phyloP scores from a whole-genome alignment of 352 stramenopile genomes.

The Phytopythium mirpurense region DNA sequence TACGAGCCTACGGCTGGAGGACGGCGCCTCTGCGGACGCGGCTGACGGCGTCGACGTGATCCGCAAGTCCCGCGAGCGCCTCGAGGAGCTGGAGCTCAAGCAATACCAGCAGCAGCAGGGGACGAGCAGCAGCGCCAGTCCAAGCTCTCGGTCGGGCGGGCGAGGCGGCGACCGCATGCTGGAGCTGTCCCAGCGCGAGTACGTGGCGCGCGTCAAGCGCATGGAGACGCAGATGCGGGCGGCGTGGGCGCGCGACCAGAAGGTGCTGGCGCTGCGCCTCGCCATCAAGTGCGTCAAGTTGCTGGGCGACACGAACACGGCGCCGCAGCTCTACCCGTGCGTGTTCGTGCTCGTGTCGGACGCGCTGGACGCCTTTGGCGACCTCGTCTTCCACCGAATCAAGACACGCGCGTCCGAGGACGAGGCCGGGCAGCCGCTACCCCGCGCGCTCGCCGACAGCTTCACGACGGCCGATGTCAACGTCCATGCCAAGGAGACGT shows the following conservation, averaged over 20 bases:
- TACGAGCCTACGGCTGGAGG: slow-evolving; percentile 18
- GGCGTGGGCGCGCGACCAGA: slow-evolving; percentile 83
- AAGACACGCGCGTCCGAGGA: slow-evolving; percentile 53
- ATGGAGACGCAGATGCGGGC: slow-evolving; percentile 65
- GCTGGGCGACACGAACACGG: slow-evolving; percentile 66
- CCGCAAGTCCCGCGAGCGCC: slow-evolving; percentile 58
- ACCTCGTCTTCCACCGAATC: slow-evolving; percentile 85
- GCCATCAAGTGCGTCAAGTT: slow-evolving; percentile 90
- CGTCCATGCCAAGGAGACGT: slow-evolving; percentile 87
- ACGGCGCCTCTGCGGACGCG: slow-evolving; percentile 10
- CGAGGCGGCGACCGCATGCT: slow-evolving; percentile 32
- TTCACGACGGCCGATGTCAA: slow-evolving; percentile 83
- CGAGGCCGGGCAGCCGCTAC: slow-evolving; percentile 48
- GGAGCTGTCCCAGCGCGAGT: slow-evolving; percentile 82
- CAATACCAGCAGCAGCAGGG: slow-evolving; percentile 6
- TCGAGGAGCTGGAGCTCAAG: slow-evolving; percentile 56
- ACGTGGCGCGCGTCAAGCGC: slow-evolving; percentile 67
- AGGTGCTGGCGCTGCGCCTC: slow-evolving; percentile 85
- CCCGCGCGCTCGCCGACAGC: slow-evolving; percentile 42
- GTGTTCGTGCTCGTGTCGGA: slow-evolving; percentile 88
- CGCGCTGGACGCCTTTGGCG: slow-evolving; percentile 83
- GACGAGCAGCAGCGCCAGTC: background rate
- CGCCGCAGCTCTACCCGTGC: slow-evolving; percentile 83
- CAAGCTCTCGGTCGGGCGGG: background rate
- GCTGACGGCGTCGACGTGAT: slow-evolving; percentile 36